Evolutionary conservation across 2,329 filamentous ascomycete species (phyloP).

Genomic region (Pseudogymnoascus sp.): DNA sequence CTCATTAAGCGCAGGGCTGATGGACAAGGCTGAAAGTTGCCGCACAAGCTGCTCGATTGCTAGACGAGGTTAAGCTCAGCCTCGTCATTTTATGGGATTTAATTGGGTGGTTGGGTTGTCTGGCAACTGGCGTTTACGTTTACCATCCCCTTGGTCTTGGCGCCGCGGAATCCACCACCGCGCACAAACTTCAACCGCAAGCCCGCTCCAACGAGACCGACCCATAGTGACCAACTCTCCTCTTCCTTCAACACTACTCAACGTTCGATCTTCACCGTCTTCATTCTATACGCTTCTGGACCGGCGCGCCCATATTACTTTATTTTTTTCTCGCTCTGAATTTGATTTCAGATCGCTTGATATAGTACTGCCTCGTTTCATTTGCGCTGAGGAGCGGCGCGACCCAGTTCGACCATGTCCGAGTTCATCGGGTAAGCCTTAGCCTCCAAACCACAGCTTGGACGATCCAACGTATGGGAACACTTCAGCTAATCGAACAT

Average conservation of each 20-base stretch:
- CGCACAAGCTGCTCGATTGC: no score
- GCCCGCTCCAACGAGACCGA: neutral
- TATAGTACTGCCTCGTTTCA: neutral
- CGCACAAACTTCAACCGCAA: constrained; percentile 5
- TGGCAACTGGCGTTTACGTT: constrained; percentile 6
- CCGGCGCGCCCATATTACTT: neutral
- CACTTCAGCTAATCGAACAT: constrained; percentile 19
- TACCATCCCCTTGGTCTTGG: constrained; percentile 1
- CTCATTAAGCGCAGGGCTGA: constrained; percentile 5
- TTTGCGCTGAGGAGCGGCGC: constrained; percentile 5
- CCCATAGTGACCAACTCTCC: neutral
- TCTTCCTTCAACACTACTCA: constrained; percentile 2
- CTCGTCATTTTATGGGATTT: neutral
- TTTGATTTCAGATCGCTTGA: constrained; percentile 6
- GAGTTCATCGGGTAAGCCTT: constrained; percentile 52
- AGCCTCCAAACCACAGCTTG: constrained; percentile 13
- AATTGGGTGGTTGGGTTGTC: constrained; percentile 1
- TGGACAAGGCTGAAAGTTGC: constrained; percentile 11
- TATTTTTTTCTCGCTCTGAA: constrained; percentile 5
- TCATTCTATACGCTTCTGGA: neutral
- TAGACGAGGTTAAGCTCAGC: constrained; percentile 1
- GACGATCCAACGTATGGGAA: constrained; percentile 11
- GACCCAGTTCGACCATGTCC: constrained; percentile 38
- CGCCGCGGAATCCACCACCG: constrained; percentile 7
- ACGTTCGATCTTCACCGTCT: constrained; percentile 5